Evolutionary conservation across 1,139 yeast species (phyloP), one percentile per base, ranked within the genome.

Genomic region (Kurtzmaniella quercitrusa): DNA sequence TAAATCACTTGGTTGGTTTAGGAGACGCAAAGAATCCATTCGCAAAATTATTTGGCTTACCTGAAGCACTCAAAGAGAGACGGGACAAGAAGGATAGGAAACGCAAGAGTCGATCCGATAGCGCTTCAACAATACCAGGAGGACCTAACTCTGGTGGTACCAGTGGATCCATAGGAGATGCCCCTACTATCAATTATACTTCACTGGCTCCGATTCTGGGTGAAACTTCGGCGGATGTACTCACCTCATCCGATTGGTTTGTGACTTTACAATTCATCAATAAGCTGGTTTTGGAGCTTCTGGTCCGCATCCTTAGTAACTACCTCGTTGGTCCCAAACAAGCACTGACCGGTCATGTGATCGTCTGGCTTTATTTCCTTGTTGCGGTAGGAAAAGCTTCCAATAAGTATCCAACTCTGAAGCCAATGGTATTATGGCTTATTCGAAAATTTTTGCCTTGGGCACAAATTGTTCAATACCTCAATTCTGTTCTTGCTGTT

Each of bases 1-100:
- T 85, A 43, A 75, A 82, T 53, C 91, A 84, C 61, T 59, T 84
- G 39, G 76, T 83, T 40, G 94, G 94, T 1, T 82, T 84, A 61
- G 94, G 94, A 26, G 85, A 83, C 55, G 73, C 86, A 3, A 71
- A 73, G 40, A 84, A 83, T 54, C 89, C 93, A 16, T 84, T 85
- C 62, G 88, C 91, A 2, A 78, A 81, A 52, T 57, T 85, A 16
- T 85, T 85, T 59, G 80, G 77, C 45, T 65, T 85, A 22, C 85
- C 89, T 0, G 85, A 82, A 54, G 86, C 84, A 8, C 63, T 85
- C 46, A 82, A 78, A 47, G 89, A 83, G 53, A 66, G 89, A 39
- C 82, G 76, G 49, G 89, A 82, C 46, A 80, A 83, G 47, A 84
- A 84, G 50, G 93, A 84, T 44, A 71, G 78, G 43, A 80, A 82